Evolutionary conservation across 805 yeast species (phyloP), one percentile per base, ranked within the genome.

Genomic region (Wickerhamomyces canadensis): DNA sequence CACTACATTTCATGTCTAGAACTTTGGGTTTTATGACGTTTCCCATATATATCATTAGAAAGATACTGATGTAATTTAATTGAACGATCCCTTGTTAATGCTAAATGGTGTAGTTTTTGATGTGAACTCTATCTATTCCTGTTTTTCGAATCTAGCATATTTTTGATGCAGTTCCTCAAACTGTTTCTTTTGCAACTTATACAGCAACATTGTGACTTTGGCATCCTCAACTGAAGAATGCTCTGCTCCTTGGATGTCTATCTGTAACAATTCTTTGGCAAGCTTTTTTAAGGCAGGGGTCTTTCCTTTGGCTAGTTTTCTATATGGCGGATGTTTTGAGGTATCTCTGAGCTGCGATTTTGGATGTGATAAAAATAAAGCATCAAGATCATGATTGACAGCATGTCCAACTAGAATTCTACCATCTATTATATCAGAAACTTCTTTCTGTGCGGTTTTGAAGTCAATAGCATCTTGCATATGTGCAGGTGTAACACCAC

Each of bases 151-250:
- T 21, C 10, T 21, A 7, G 10, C 40, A 27, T 31, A 40, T 16
- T 37, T 36, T 18, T 36, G 38, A 43, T 60, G 59, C 3, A 55
- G 33, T 31, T 60, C 62, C 46, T 80, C 93, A 51, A 84, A 80
- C 36, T 75, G 85, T 36, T 63, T 66, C 52, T 75, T 80, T 44
- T 75, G 72, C 36, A 72, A 53, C 42, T 84, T 71, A 53, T 78
- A 88, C n/a, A 88, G 59, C 42, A 80, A 57, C 95, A 88, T 89
- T 0, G 96, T 79, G 1, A 89, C 89, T 51, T 76, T 75, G 0
- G 96, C 95, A 63, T 88, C 97, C 54, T 86, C 95, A 1, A 88
- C 85, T 0, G 96, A 85, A 4, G 93, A 82, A 62, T 89, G 96
- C 43, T 77, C 71, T 1, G 80, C 86, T 0, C 62, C 64, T 58